phyloP scores from a whole-genome alignment of 2,329 filamentous ascomycete species.

The Akanthomyces lecanii region DNA sequence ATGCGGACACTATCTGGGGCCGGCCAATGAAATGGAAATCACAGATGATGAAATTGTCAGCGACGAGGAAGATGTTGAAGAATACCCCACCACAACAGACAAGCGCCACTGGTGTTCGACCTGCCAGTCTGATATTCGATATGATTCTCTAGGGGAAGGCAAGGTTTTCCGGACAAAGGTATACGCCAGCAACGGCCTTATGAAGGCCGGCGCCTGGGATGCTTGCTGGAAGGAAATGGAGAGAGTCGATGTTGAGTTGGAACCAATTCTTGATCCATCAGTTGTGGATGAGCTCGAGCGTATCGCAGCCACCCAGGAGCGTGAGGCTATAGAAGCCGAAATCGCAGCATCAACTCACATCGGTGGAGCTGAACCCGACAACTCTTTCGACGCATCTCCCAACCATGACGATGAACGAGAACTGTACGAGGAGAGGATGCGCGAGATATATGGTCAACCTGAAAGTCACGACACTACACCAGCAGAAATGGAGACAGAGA shows the following conservation, averaged over 20 bases:
- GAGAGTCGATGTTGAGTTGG: slow-evolving; percentile 89
- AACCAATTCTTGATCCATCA: slow-evolving; percentile 62
- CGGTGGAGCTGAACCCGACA: slow-evolving; percentile 18
- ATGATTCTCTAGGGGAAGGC: slow-evolving; percentile 47
- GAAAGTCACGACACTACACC: slow-evolving; percentile 17
- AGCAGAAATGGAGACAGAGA: not conserved
- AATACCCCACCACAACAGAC: slow-evolving; percentile 20
- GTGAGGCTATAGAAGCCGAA: slow-evolving; percentile 30
- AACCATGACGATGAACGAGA: slow-evolving; percentile 33
- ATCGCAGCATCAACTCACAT: slow-evolving; percentile 23
- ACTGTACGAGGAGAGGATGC: slow-evolving; percentile 47
- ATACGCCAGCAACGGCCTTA: slow-evolving; percentile 90
- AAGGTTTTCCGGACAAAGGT: slow-evolving; percentile 76
- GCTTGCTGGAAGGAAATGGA: slow-evolving; percentile 98
- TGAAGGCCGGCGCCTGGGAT: slow-evolving; percentile 86
- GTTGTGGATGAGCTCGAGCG: slow-evolving; percentile 57
- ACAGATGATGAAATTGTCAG: slow-evolving; percentile 44
- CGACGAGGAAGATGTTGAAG: slow-evolving; percentile 39
- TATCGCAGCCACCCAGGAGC: slow-evolving; percentile 46
- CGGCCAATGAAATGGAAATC: slow-evolving; percentile 46
- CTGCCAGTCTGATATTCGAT: slow-evolving; percentile 52
- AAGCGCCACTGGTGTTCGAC: slow-evolving; percentile 54
- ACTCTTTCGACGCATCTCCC: slow-evolving; percentile 16
- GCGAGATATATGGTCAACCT: slow-evolving; percentile 50
- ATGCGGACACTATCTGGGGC: slow-evolving; percentile 71